A percentile compares a stretch with the other conserved stretches of the same genome.
phyloP scores from a whole-genome alignment of 2,329 filamentous ascomycete genomes.

The Zarea fungicola region DNA sequence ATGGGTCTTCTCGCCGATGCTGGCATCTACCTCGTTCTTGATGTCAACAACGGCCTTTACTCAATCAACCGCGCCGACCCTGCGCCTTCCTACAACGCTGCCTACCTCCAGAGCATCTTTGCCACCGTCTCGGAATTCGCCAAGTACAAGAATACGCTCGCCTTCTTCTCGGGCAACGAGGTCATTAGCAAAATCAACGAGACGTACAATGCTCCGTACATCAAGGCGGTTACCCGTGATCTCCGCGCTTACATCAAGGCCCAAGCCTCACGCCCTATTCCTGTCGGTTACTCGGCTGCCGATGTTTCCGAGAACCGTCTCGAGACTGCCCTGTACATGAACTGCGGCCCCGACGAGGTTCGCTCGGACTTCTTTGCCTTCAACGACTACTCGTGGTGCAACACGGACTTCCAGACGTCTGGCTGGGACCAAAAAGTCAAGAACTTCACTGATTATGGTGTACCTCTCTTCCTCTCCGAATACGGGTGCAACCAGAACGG shows the following conservation, averaged over 20 bases:
- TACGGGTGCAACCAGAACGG: constrained; percentile 82
- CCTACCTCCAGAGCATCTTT: constrained; percentile 79
- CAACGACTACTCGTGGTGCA: constrained; percentile 88
- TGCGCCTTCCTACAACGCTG: constrained; percentile 74
- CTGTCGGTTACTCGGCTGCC: constrained; percentile 72
- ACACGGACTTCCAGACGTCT: constrained; percentile 61
- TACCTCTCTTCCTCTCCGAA: constrained; percentile 92
- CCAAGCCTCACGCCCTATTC: constrained; percentile 58
- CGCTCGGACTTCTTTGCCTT: constrained; percentile 86
- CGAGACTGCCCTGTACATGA: constrained; percentile 87
- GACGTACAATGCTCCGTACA: constrained; percentile 64
- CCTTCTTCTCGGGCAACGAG: constrained; percentile 80
- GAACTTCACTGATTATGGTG: constrained; percentile 79
- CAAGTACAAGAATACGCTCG: constrained; percentile 79
- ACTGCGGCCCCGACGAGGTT: constrained; percentile 79
- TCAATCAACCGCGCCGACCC: constrained; percentile 72
- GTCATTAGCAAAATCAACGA: constrained; percentile 64
- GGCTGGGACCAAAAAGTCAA: constrained; percentile 87
- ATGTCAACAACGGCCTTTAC: constrained; percentile 86
- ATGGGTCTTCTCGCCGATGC: constrained; percentile 77
- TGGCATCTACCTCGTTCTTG: constrained; percentile 86
- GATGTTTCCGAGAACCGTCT: constrained; percentile 81
- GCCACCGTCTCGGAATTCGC: constrained; percentile 81
- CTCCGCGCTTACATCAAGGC: constrained; percentile 65
- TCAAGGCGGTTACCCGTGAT: constrained; percentile 75